Evolutionary conservation across 345 rosid species (phyloP), one percentile per base, ranked within the genome.

Genomic region (Sisymbrium altissimum): DNA sequence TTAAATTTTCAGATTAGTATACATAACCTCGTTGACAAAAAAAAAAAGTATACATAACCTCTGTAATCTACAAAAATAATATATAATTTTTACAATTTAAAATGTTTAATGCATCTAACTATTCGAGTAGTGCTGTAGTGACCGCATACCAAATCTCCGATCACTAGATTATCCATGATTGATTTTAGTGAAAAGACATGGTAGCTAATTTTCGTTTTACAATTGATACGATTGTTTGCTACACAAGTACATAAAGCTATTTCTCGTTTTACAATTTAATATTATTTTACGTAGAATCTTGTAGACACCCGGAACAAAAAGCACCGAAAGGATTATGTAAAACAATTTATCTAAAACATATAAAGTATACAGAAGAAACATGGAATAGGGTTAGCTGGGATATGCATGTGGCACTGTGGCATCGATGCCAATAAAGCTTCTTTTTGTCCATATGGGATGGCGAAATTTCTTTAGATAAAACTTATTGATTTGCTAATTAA

Each of bases 381-480:
- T 1, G 38, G 68, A 74, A 48, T 49, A 49, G 23, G 23, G 53
- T 32, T 66, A 74, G 73, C 53, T 74, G 72, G 72, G 43, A 68
- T 59, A 59, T 59, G 74, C 79, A 75, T 61, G 70, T 75, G 79
- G 4, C 21, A 52, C 74, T 61, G 60, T 75, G 21, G 63, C 73
- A 14, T 53, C 58, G 12, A 71, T 43, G 60, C 65, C 52, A 52
- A 69, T 59, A 56, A 87, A 84, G 80, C 78, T 67, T 69, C 76
- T 73, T 81, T 88, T 86, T 86, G 84, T 76, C 81, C 7, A 75
- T 12, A 75, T 76, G 72, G 30, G 14, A 39, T 57, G 63, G 55
- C 66, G 32, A 57, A 65, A 36, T 41, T 49, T 2, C 62, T 65
- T 49, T 65, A 38, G 39, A 55, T 44, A 12, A 53, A 11, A 27